These are phyloP conservation scores for Penicillium frequentans DNA, from an alignment of 2,329 filamentous ascomycete species.

Conservation along the genomic window DNA sequence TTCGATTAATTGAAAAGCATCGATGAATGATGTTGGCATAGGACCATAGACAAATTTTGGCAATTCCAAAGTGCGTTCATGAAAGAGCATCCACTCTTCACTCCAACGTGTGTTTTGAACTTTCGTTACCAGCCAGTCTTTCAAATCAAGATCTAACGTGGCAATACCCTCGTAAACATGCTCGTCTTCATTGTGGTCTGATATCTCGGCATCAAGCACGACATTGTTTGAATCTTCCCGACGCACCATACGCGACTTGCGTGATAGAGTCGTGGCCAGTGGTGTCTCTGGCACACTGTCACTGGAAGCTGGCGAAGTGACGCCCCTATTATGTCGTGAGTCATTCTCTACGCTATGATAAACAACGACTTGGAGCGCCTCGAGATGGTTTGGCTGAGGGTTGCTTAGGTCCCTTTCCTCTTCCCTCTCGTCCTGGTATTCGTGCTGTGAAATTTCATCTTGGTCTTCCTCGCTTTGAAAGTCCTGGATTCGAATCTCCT, in stretches of 20 bases:
- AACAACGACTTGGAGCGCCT: neutral
- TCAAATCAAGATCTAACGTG: neutral
- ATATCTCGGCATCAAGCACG: neutral
- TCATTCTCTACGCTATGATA: neutral
- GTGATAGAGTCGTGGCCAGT: neutral
- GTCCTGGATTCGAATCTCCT: neutral
- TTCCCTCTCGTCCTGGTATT: neutral
- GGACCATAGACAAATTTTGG: neutral
- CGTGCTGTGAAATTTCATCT: neutral
- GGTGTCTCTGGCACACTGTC: neutral
- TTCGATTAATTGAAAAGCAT: neutral
- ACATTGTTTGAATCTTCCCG: neutral
- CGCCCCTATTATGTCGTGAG: neutral
- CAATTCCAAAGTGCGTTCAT: neutral
- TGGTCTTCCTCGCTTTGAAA: neutral
- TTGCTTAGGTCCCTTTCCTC: neutral
- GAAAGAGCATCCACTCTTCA: neutral
- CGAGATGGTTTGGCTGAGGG: neutral
- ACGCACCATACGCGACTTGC: neutral
- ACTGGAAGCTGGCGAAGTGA: neutral
- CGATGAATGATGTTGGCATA: neutral
- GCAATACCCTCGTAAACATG: neutral
- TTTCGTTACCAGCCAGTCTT: neutral
- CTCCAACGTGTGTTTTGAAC: neutral
- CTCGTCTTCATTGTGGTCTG: neutral